Percentiles rank a stretch among this genome's conserved stretches.
Evolutionary conservation across 2,329 filamentous ascomycete genomes (phyloP).

Genomic region (Penicillium crustosum): DNA sequence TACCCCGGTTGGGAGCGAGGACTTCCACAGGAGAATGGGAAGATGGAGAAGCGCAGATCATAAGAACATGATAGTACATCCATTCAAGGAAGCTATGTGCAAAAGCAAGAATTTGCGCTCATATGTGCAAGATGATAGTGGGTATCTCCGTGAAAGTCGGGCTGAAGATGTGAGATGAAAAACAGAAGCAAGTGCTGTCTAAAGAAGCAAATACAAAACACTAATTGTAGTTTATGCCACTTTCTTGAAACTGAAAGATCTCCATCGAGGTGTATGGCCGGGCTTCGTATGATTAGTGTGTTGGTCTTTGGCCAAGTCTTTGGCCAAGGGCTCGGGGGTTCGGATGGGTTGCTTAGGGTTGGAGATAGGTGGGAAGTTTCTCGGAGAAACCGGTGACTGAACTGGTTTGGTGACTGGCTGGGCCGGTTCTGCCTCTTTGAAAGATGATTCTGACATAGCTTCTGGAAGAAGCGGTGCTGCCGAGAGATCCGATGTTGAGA

Average conservation of each 20-base stretch:
- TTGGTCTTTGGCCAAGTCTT: conserved; percentile 13
- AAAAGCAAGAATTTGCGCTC: conserved; percentile 21
- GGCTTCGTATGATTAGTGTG: conserved; percentile 12
- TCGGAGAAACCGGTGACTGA: conserved; percentile 16
- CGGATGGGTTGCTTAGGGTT: conserved; percentile 22
- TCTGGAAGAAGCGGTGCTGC: conserved; percentile 12
- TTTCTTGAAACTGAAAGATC: conserved; percentile 28
- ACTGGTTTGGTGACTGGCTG: conserved; percentile 6
- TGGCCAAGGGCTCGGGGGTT: conserved; percentile 12
- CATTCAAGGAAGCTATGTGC: conserved; percentile 32
- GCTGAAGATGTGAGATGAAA: conserved; percentile 13
- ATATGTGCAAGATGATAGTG: conserved; percentile 22
- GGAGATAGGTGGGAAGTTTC: conserved; percentile 14
- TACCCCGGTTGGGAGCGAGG: neutral
- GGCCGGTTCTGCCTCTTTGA: neutral
- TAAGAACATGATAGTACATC: conserved; percentile 35
- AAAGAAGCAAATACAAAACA: neutral
- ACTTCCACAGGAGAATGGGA: conserved; percentile 13
- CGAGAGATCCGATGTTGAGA: conserved; percentile 29
- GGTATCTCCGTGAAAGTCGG: conserved; percentile 22
- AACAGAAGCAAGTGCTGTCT: conserved; percentile 12
- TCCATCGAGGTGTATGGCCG: conserved; percentile 23
- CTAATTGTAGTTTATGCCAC: conserved; percentile 9
- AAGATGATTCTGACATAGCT: conserved; percentile 21
- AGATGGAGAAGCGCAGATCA: conserved; percentile 14